phyloP scores from a whole-genome alignment of 306 rosid species.

The Fagus crenata region DNA sequence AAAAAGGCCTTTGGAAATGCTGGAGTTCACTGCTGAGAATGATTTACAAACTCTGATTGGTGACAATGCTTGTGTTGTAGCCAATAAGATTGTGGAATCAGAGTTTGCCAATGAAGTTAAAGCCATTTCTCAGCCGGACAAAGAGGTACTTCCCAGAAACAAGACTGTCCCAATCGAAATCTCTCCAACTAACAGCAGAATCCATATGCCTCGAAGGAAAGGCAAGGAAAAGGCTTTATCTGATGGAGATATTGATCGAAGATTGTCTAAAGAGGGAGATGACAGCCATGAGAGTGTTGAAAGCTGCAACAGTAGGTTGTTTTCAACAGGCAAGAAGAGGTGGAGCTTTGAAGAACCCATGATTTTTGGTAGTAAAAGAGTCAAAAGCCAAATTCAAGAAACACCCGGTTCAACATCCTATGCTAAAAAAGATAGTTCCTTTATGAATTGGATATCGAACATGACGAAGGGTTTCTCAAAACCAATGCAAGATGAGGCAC shows the following conservation, averaged over 20 bases:
- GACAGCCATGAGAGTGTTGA: slow-evolving; percentile 55
- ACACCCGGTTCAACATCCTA: slow-evolving; percentile 37
- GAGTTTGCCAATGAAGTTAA: slow-evolving; percentile 19
- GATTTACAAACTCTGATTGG: slow-evolving; percentile 41
- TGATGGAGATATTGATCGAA: slow-evolving; percentile 41
- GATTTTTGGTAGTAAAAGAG: slow-evolving; percentile 47
- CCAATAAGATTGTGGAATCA: slow-evolving; percentile 24
- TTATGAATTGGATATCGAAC: slow-evolving; percentile 79
- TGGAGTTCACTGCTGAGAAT: slow-evolving; percentile 57
- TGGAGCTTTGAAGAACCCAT: slow-evolving; percentile 54
- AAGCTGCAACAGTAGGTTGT: slow-evolving; percentile 52
- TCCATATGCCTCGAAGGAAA: slow-evolving; percentile 36
- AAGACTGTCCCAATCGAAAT: slow-evolving; percentile 32
- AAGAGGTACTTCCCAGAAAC: slow-evolving; percentile 21
- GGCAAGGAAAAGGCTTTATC: slow-evolving; percentile 64
- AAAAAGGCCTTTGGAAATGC: slow-evolving; percentile 35
- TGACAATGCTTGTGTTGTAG: slow-evolving; percentile 35
- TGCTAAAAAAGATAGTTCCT: slow-evolving; percentile 63
- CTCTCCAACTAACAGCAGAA: slow-evolving; percentile 49
- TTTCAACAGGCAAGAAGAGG: slow-evolving; percentile 50
- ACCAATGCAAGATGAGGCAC: slow-evolving; percentile 45
- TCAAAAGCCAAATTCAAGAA: slow-evolving; percentile 47
- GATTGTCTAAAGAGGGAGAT: slow-evolving; percentile 46
- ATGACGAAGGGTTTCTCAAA: slow-evolving; percentile 65
- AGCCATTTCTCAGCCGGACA: slow-evolving; percentile 35